These are phyloP conservation scores for Solanum dulcamara DNA, from an alignment of 257 asterid genomes.

Conservation along the genomic window DNA sequence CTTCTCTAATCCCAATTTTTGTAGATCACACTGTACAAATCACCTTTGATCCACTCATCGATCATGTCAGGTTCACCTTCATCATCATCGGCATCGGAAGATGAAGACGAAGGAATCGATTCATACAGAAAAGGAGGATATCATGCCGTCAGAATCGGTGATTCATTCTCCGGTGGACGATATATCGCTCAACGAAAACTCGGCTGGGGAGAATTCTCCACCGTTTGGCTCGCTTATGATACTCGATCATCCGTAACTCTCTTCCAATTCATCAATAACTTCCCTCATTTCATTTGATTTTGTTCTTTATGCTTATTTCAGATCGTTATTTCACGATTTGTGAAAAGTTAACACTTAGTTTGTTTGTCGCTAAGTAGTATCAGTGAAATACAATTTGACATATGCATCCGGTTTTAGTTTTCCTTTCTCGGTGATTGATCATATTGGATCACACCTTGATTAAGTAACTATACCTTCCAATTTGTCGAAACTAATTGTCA, in stretches of 20 bases:
- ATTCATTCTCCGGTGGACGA: constrained; percentile 59
- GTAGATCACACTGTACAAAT: neutral
- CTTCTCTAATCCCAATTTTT: neutral
- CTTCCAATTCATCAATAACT: neutral
- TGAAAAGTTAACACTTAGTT: neutral
- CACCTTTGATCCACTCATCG: neutral
- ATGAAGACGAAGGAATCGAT: constrained; percentile 75
- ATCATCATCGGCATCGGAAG: constrained; percentile 71
- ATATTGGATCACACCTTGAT: neutral
- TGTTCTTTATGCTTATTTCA: neutral
- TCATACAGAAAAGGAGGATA: constrained; percentile 83
- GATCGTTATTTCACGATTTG: neutral
- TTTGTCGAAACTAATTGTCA: neutral
- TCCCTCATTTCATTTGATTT: neutral
- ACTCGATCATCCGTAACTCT: constrained; percentile 62
- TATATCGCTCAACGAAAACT: constrained; percentile 94
- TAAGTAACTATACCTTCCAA: neutral
- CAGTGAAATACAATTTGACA: neutral
- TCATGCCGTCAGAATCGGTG: constrained; percentile 82
- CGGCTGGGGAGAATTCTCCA: constrained; percentile 98
- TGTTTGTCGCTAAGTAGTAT: neutral
- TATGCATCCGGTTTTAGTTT: neutral
- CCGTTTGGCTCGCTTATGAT: constrained; percentile 96
- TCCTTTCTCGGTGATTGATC: neutral
- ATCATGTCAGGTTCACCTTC: constrained; percentile 61